These are phyloP conservation scores for Amanita polypyramis DNA, from an alignment of 768 basidiomycete species.

Conservation along the genomic window DNA sequence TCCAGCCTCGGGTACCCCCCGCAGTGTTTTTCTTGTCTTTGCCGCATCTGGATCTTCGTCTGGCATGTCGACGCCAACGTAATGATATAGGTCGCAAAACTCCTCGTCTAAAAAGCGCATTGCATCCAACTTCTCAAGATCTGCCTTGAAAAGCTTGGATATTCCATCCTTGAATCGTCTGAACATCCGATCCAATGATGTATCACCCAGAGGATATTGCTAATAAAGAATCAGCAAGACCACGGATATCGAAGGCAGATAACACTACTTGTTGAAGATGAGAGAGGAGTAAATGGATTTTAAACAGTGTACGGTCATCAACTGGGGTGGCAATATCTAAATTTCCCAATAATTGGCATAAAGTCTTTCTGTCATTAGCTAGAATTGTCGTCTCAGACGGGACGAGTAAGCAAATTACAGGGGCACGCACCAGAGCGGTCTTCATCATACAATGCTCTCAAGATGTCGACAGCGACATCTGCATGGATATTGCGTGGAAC, in stretches of 20 bases:
- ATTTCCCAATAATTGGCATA: conserved; percentile 4
- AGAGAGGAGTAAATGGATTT: conserved; percentile 6
- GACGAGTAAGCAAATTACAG: neutral
- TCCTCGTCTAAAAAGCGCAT: conserved; percentile 4
- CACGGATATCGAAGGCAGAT: neutral
- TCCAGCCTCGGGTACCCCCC: neutral
- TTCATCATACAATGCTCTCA: conserved; percentile 14
- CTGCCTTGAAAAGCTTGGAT: neutral
- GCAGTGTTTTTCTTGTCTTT: neutral
- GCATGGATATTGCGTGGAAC: conserved; percentile 32
- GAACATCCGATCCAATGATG: conserved; percentile 2
- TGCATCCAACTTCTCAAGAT: conserved; percentile 1
- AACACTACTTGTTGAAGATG: conserved; percentile 5
- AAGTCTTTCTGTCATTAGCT: neutral
- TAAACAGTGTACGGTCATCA: conserved; percentile 3
- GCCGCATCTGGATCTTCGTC: neutral
- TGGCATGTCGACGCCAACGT: conserved; percentile 5
- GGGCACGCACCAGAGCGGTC: conserved; percentile 2
- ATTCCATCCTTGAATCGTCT: conserved; percentile 4
- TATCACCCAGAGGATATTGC: conserved; percentile 7
- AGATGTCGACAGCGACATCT: conserved; percentile 49
- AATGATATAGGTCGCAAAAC: neutral
- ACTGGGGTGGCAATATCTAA: conserved; percentile 1
- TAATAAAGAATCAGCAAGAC: neutral
- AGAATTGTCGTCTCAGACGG: neutral